Evolutionary conservation across 768 basidiomycete species (phyloP).

Genomic region (Trametes maxima): DNA sequence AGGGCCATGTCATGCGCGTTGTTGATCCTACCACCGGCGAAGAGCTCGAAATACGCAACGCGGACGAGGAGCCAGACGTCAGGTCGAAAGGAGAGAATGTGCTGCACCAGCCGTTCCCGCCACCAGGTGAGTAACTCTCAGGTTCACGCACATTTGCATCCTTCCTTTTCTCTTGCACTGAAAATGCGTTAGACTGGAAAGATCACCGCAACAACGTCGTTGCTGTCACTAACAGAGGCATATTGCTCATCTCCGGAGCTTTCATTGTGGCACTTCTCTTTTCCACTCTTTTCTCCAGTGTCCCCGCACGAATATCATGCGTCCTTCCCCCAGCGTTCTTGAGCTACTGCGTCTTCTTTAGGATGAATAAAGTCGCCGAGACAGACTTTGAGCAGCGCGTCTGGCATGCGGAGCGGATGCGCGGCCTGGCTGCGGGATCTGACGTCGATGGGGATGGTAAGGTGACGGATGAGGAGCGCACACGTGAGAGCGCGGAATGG

Average conservation of each 20-base stretch:
- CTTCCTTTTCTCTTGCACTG: neutral
- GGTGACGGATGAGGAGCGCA: slow-evolving; percentile 31
- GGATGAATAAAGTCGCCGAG: slow-evolving; percentile 25
- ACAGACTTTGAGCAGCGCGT: slow-evolving; percentile 33
- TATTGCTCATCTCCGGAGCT: slow-evolving; percentile 25
- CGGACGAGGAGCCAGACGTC: slow-evolving; percentile 33
- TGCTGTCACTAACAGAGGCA: slow-evolving; percentile 18
- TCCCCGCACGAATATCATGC: slow-evolving; percentile 14
- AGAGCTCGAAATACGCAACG: slow-evolving; percentile 51
- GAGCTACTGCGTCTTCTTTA: slow-evolving; percentile 30
- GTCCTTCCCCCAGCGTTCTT: slow-evolving; percentile 27
- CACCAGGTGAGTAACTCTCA: slow-evolving; percentile 28
- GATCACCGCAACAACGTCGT: slow-evolving; percentile 28
- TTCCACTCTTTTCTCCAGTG: slow-evolving; percentile 21
- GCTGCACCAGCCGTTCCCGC: slow-evolving; percentile 32
- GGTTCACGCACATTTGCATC: neutral
- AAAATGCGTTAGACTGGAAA: slow-evolving; percentile 28
- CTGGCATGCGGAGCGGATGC: slow-evolving; percentile 38
- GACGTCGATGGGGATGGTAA: slow-evolving; percentile 34
- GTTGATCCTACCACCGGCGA: slow-evolving; percentile 52
- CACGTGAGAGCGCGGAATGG: slow-evolving; percentile 56
- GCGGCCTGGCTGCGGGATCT: slow-evolving; percentile 32
- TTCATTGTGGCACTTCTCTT: slow-evolving; percentile 25
- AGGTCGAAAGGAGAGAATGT: slow-evolving; percentile 33
- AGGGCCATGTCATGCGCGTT: slow-evolving; percentile 38